phyloP scores from a whole-genome alignment of 176 grass and related monocot species.

The Aegilops umbellulata region DNA sequence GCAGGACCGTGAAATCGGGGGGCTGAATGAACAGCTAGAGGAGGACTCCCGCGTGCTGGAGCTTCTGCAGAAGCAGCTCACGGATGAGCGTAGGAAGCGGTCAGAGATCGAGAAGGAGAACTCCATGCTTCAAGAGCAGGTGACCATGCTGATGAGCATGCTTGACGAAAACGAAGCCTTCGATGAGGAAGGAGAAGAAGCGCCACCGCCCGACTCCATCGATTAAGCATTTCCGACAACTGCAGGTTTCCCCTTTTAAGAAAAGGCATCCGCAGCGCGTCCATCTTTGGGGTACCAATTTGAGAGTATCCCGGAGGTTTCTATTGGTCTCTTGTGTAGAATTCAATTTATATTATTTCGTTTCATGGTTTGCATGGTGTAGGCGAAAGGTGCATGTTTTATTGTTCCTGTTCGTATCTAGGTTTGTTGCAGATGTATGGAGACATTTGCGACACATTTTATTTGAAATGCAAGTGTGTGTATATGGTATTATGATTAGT shows the following conservation, averaged over 20 bases:
- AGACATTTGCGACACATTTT: slow-evolving; percentile 28
- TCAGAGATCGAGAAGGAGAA: slow-evolving; percentile 81
- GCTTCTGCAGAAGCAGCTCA: slow-evolving; percentile 79
- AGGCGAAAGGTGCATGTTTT: slow-evolving; percentile 35
- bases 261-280: not conserved
- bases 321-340: slow-evolving; percentile 27
- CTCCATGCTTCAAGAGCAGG: slow-evolving; percentile 76
- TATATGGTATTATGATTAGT: not conserved
- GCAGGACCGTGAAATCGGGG: slow-evolving; percentile 93
- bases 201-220: slow-evolving; percentile 24
- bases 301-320: slow-evolving; percentile 28
- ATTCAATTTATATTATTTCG: slow-evolving; percentile 34
- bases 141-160: slow-evolving; percentile 83
- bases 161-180: slow-evolving; percentile 55
- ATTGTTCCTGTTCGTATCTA: slow-evolving; percentile 20
- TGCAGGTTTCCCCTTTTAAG: not conserved
- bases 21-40: slow-evolving; percentile 85
- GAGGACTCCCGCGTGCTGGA: slow-evolving; percentile 85
- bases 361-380: slow-evolving; percentile 36
- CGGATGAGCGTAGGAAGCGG: slow-evolving; percentile 77
- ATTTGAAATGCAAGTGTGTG: slow-evolving; percentile 33
- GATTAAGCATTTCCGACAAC: slow-evolving; percentile 1
- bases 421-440: slow-evolving; percentile 27
- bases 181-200: slow-evolving; percentile 61
- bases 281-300: slow-evolving; percentile 24